phyloP scores from a whole-genome alignment of 139 green algal species.

The Chlamydomonas incerta region DNA sequence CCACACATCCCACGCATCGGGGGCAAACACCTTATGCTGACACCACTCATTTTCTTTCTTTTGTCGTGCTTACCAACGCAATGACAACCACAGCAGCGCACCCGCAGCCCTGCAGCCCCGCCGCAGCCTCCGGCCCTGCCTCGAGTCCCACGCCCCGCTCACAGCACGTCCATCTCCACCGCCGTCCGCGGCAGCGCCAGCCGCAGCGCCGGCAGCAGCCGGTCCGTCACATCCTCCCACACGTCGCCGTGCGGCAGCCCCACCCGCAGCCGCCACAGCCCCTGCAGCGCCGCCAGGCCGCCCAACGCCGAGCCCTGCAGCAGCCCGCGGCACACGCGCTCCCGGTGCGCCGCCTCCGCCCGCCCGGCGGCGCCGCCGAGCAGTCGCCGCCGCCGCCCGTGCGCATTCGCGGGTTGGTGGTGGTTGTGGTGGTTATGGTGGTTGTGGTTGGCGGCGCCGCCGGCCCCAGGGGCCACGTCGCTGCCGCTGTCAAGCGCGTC shows the following conservation, averaged over 20 bases:
- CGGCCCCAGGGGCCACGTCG: no score
- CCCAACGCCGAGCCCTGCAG: not conserved
- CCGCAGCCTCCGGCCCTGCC: no score
- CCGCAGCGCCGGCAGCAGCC: conserved; percentile 24
- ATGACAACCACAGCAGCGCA: no score
- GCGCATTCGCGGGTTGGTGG: no score
- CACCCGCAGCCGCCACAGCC: conserved; percentile 36
- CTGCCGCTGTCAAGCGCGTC: no score
- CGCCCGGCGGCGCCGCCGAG: not conserved
- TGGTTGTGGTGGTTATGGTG: not conserved
- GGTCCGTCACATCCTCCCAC: conserved; percentile 17
- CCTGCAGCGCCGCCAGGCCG: conserved; percentile 29
- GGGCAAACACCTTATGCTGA: no score
- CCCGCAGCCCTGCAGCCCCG: no score
- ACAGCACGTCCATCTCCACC: conserved; percentile 36
- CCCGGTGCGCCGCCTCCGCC: not conserved
- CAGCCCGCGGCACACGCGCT: not conserved
- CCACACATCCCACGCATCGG: no score
- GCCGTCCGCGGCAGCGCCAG: conserved; percentile 11
- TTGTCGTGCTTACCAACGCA: no score
- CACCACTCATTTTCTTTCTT: no score
- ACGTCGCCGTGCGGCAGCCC: conserved; percentile 24
- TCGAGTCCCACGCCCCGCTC: no score
- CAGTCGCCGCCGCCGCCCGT: no score
- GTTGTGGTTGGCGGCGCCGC: not conserved